These are phyloP conservation scores for Eutrema heterophyllum DNA, from an alignment of 345 rosid genomes.

Conservation along the genomic window DNA sequence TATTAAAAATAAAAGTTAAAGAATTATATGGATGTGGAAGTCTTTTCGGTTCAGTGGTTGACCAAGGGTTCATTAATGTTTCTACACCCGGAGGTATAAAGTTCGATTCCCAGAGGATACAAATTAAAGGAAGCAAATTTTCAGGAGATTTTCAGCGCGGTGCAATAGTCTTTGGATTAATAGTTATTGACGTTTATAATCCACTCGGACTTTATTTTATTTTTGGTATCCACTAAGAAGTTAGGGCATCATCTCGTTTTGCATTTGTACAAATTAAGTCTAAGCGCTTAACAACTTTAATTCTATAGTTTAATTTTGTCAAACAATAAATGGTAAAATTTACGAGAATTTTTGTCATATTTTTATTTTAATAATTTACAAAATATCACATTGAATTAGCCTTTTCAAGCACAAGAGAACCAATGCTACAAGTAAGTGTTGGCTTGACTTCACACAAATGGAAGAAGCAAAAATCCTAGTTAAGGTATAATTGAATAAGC, in stretches of 20 bases:
- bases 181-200: not conserved
- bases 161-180: not conserved
- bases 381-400: not conserved
- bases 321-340: not conserved
- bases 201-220: not conserved
- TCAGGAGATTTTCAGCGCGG: too few relatives aligned
- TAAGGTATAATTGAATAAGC: too few relatives aligned
- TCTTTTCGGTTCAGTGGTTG: too few relatives aligned
- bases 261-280: not conserved
- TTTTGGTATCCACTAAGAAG: constrained; percentile 5
- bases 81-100: too few relatives aligned
- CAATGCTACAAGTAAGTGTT: too few relatives aligned
- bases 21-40: not conserved
- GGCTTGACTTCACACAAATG: too few relatives aligned
- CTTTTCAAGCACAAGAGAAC: too few relatives aligned
- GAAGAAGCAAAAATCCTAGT: too few relatives aligned
- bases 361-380: not conserved
- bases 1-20: not conserved
- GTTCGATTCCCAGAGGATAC: too few relatives aligned
- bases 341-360: not conserved
- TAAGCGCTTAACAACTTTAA: not conserved
- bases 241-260: constrained; percentile 5
- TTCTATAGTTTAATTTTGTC: not conserved
- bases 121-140: too few relatives aligned
- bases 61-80: too few relatives aligned